Conservation (phyloP, 805 yeast species). For the Yamadazyma phyllophila region DNA sequence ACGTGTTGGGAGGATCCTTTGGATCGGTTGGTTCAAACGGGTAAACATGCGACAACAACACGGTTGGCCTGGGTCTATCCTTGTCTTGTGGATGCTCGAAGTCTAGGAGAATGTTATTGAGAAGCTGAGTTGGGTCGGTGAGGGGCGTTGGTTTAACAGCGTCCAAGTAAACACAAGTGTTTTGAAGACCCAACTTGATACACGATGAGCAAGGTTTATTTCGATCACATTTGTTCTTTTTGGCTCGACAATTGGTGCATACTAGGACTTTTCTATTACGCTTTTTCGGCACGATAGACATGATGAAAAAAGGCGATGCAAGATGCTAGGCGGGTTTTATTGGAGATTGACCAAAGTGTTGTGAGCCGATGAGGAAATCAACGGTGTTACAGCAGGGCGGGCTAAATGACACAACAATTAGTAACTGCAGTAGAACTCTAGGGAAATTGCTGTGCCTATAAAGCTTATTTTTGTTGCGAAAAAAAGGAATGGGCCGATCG, state of each 20-base stretch:
- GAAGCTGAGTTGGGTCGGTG: background rate
- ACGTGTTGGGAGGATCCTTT: constrained; percentile 8
- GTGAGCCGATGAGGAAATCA: no score
- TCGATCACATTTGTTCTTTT: constrained; percentile 20
- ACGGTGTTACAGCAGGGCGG: no score
- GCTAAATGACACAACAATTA: no score
- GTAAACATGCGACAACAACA: background rate
- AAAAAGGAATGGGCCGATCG: no score
- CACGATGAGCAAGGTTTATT: constrained; percentile 17
- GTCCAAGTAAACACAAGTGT: constrained; percentile 6
- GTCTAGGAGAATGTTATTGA: background rate
- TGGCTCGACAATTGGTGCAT: constrained; percentile 17
- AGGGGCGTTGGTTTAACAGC: background rate
- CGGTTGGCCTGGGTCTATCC: background rate
- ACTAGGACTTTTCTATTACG: constrained; percentile 18
- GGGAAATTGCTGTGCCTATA: no score
- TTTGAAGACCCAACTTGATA: constrained; percentile 8
- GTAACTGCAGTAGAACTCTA: no score
- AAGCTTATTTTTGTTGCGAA: no score
- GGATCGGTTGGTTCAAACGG: constrained; percentile 10
- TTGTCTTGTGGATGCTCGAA: background rate
- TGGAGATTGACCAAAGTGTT: no score
- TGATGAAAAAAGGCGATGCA: constrained; percentile 11
- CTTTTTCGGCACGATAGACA: constrained; percentile 18
- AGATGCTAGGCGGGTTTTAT: background rate